Conservation (phyloP, 768 basidiomycete species). For the Suillus cothurnatus region DNA sequence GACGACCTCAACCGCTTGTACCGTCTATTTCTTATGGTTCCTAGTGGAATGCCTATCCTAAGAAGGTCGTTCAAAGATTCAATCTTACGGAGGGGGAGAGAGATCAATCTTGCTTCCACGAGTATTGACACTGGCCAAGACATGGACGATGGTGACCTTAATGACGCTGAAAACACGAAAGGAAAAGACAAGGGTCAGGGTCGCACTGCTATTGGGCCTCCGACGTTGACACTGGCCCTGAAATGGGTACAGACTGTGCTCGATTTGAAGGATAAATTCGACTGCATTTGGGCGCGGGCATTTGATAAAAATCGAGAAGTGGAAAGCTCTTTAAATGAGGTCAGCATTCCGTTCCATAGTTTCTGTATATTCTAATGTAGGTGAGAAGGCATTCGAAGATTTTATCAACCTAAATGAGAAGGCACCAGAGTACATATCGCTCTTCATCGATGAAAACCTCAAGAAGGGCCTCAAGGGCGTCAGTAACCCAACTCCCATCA, state of each 20-base stretch:
- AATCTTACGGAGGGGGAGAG: conserved; percentile 70
- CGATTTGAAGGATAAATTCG: conserved; percentile 90
- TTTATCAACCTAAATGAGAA: conserved; percentile 90
- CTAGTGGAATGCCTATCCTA: conserved; percentile 64
- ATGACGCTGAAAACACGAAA: conserved; percentile 35
- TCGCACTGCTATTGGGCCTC: conserved; percentile 44
- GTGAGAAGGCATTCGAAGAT: conserved; percentile 79
- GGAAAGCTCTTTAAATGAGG: conserved; percentile 85
- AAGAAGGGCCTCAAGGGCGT: conserved; percentile 95
- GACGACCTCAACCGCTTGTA: conserved; percentile 81
- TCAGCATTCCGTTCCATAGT: conserved; percentile 33
- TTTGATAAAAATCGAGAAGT: conserved; percentile 75
- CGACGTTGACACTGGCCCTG: conserved; percentile 62
- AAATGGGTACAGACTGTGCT: conserved; percentile 95
- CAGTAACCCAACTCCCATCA: conserved; percentile 32
- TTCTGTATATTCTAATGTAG: conserved; percentile 8
- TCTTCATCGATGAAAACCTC: conserved; percentile 96
- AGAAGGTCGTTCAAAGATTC: conserved; percentile 71
- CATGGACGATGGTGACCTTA: conserved; percentile 39
- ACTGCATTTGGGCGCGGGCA: conserved; percentile 67
- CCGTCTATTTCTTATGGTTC: conserved; percentile 68
- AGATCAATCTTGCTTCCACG: conserved; percentile 70
- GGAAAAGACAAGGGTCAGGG: conserved; percentile 56
- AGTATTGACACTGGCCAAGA: conserved; percentile 40
- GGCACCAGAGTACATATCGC: conserved; percentile 91